Evolutionary conservation across 352 stramenopile genomes (phyloP).

Genomic region (Nannochloropsis limnetica): DNA sequence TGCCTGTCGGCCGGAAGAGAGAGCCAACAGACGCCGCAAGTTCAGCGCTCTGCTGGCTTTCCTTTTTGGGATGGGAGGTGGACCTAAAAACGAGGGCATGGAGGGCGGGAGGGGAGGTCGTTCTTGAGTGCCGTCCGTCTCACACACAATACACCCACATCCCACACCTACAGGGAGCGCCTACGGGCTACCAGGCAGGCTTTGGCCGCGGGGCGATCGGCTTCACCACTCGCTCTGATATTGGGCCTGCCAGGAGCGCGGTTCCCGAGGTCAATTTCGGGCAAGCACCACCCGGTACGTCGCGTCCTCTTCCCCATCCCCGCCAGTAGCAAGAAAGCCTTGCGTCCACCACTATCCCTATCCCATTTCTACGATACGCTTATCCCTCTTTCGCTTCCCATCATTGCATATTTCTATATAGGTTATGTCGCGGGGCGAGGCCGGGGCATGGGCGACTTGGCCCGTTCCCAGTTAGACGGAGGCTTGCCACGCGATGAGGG

Average conservation of each 20-base stretch:
- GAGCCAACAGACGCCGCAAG: too few relatives aligned
- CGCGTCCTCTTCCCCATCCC: background rate
- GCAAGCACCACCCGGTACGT: conserved; percentile 41
- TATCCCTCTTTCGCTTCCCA: background rate
- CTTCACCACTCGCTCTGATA: conserved; percentile 92
- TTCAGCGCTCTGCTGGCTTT: background rate
- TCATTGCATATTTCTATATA: conserved; percentile 52
- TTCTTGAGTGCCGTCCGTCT: too few relatives aligned
- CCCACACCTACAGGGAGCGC: background rate
- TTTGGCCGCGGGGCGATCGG: conserved; percentile 84
- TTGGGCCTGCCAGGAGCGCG: conserved; percentile 73
- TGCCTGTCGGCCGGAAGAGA: too few relatives aligned
- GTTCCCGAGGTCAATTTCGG: conserved; percentile 56
- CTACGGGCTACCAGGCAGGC: conserved; percentile 77
- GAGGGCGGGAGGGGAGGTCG: background rate
- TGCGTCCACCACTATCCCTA: background rate
- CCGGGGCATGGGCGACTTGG: conserved; percentile 58
- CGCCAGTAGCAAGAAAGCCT: background rate
- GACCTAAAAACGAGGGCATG: too few relatives aligned
- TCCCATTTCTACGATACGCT: background rate
- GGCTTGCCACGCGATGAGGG: conserved; percentile 51
- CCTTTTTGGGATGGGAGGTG: background rate
- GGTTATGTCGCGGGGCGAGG: conserved; percentile 74
- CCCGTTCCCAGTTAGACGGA: conserved; percentile 58
- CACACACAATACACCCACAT: background rate